phyloP scores from a whole-genome alignment of 495 filamentous ascomycete species.

The Tuber umbilicatum region DNA sequence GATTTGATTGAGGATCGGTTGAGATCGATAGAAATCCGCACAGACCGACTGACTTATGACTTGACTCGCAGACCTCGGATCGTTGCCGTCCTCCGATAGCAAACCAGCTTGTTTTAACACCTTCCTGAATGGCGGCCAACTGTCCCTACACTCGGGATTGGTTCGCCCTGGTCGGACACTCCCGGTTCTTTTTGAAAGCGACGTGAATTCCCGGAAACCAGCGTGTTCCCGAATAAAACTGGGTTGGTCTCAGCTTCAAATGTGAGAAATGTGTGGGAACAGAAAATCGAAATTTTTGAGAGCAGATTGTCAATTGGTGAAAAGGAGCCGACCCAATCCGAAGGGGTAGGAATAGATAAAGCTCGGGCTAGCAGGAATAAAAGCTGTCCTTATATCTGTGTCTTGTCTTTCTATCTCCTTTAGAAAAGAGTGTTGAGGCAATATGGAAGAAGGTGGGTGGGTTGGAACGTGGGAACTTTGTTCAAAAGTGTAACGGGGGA shows the following conservation, averaged over 20 bases:
- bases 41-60: conserved; percentile 8
- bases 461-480: background rate
- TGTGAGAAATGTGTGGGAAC: background rate
- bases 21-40: background rate
- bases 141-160: conserved; percentile 31
- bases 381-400: background rate
- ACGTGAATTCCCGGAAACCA: conserved; percentile 28
- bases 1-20: background rate
- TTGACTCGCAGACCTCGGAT: conserved; percentile 21
- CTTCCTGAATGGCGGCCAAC: conserved; percentile 22
- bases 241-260: conserved; percentile 17
- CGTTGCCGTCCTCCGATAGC: conserved; percentile 29
- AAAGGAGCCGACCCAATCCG: background rate
- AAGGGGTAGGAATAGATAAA: conserved; percentile 6
- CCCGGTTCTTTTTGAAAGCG: conserved; percentile 20
- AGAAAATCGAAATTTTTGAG: background rate
- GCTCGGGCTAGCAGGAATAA: conserved; percentile 5
- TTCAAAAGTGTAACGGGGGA: conserved; percentile 3
- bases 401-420: background rate
- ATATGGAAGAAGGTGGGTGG: background rate
- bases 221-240: conserved; percentile 17
- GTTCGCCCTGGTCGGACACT: conserved; percentile 15
- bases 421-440: background rate
- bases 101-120: conserved; percentile 29
- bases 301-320: background rate